Conservation (phyloP, 768 basidiomycete genomes). For the Kwoniella europaea region DNA sequence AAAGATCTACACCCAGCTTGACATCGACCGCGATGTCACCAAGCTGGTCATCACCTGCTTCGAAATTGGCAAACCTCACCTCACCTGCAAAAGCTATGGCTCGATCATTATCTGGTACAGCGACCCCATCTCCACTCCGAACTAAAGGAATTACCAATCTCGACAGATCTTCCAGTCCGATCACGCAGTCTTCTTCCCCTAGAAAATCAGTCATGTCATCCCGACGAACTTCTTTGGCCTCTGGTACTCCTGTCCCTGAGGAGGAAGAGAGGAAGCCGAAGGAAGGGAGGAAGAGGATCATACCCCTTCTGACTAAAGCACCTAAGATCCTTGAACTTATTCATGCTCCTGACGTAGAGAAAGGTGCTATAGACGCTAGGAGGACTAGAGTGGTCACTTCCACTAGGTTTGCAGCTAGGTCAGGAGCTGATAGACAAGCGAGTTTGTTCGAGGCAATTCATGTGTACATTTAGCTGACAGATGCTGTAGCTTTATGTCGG, state of each 20-base stretch:
- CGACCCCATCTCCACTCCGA: not conserved
- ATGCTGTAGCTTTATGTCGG: slow-evolving; percentile 37
- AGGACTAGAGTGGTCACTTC: slow-evolving; percentile 85
- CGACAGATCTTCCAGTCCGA: slow-evolving; percentile 5
- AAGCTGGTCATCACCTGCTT: not conserved
- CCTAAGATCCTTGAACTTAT: slow-evolving; percentile 81
- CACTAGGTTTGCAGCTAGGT: slow-evolving; percentile 81
- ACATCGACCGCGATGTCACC: not conserved
- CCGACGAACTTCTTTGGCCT: not conserved
- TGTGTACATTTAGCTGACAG: slow-evolving; percentile 8
- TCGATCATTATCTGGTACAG: not conserved
- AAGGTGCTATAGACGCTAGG: slow-evolving; percentile 82
- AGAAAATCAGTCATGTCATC: not conserved
- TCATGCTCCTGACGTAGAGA: slow-evolving; percentile 85
- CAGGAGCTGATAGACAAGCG: slow-evolving; percentile 81
- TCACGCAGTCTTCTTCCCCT: slow-evolving; percentile 11
- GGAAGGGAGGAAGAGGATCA: slow-evolving; percentile 5
- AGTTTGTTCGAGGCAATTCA: slow-evolving; percentile 44
- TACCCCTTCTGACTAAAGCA: slow-evolving; percentile 69
- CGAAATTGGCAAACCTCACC: not conserved
- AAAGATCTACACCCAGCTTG: not conserved
- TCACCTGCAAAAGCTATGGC: not conserved
- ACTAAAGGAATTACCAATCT: not conserved
- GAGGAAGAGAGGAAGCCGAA: not conserved
- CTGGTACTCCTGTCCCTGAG: not conserved